A percentile compares a stretch with the other conserved stretches of the same genome.
Evolutionary conservation across 169 alveolate genomes (phyloP).

Genomic region (Plasmodium vivax): DNA sequence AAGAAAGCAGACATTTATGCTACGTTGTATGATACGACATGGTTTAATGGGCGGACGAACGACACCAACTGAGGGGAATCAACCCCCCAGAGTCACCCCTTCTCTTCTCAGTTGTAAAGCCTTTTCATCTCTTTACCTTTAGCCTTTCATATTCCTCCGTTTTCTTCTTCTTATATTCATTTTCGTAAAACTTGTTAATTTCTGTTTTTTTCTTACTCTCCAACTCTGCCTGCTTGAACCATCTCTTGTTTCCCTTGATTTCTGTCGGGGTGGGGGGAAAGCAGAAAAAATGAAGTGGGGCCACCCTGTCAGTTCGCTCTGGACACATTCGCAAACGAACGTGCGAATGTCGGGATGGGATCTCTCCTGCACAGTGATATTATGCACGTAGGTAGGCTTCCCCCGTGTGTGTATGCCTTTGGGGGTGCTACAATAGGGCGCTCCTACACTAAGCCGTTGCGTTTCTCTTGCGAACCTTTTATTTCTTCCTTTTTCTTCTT

Average conservation of each 20-base stretch:
- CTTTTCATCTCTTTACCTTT: conserved; percentile 37
- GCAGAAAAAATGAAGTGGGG: neutral
- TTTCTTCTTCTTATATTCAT: conserved; percentile 63
- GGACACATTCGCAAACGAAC: neutral
- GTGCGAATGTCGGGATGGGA: neutral
- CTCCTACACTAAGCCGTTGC: neutral
- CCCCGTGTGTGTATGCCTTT: neutral
- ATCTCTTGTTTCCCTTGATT: conserved; percentile 70
- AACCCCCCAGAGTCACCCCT: neutral
- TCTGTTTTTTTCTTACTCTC: conserved; percentile 55
- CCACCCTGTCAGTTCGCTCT: neutral
- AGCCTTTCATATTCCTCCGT: conserved; percentile 70
- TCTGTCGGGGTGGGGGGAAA: conserved; percentile 9
- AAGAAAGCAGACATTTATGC: neutral
- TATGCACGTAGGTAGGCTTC: neutral
- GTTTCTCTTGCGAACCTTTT: conserved; percentile 23
- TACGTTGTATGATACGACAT: neutral
- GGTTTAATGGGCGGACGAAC: neutral
- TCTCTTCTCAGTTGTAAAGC: neutral
- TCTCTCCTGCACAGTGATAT: neutral
- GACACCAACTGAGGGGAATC: neutral
- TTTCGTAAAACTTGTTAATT: conserved; percentile 44
- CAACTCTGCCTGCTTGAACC: conserved; percentile 72
- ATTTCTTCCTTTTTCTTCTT: conserved; percentile 73
- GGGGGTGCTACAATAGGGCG: neutral